These are phyloP conservation scores for Lachnellula hyalina DNA, from an alignment of 2,329 filamentous ascomycete genomes.

Conservation along the genomic window DNA sequence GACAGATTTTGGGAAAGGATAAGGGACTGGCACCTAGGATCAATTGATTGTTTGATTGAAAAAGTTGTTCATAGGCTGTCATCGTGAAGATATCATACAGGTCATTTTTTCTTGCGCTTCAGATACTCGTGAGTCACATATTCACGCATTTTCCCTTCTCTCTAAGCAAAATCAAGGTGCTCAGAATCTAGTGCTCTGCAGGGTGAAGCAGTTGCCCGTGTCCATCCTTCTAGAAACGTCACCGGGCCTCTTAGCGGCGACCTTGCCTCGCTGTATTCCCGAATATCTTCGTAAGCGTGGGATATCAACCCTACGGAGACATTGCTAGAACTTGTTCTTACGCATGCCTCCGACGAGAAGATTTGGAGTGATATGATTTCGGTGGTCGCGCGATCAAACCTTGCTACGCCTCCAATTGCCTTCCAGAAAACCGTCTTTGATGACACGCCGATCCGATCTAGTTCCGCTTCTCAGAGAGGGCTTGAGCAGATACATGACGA, in stretches of 20 bases:
- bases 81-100: too few relatives aligned
- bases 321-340: conserved; percentile 17
- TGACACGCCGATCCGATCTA: conserved; percentile 6
- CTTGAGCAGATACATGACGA: conserved; percentile 24
- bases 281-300: conserved; percentile 15
- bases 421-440: conserved; percentile 9
- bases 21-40: too few relatives aligned
- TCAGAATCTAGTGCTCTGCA: not conserved
- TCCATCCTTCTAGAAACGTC: conserved; percentile 10
- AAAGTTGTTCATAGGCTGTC: too few relatives aligned
- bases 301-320: conserved; percentile 14
- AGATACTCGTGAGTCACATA: too few relatives aligned
- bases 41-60: too few relatives aligned
- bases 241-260: conserved; percentile 16
- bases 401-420: conserved; percentile 2
- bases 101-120: too few relatives aligned
- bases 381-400: conserved; percentile 14
- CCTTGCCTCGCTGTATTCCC: conserved; percentile 18
- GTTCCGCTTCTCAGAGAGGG: conserved; percentile 21
- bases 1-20: too few relatives aligned
- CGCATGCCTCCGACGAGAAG: conserved; percentile 15
- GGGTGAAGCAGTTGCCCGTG: conserved; percentile 7
- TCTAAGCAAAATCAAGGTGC: too few relatives aligned
- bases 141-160: too few relatives aligned
- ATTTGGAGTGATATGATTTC: conserved; percentile 17